These are phyloP conservation scores for Cyclotella choctawhatcheeana DNA, from an alignment of 108 stramenopile genomes.

Conservation along the genomic window DNA sequence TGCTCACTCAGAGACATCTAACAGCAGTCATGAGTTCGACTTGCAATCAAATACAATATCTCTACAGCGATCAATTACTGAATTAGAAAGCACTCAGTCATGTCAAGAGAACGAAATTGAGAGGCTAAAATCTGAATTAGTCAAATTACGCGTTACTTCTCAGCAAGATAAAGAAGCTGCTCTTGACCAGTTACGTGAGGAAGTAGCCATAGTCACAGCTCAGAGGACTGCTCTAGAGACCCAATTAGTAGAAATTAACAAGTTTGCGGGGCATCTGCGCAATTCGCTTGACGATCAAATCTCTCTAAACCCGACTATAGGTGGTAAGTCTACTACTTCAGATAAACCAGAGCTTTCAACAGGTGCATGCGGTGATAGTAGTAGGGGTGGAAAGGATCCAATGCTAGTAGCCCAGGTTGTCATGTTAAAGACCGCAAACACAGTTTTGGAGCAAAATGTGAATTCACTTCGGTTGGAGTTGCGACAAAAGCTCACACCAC, in stretches of 20 bases:
- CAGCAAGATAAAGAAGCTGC: conserved; percentile 42
- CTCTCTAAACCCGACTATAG: not conserved
- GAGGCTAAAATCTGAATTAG: conserved; percentile 32
- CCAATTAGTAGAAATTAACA: conserved; percentile 49
- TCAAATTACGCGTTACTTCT: conserved; percentile 26
- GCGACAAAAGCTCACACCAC: conserved; percentile 33
- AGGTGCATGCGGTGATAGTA: not conserved
- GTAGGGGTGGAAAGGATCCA: conserved; percentile 23
- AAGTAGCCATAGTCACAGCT: conserved; percentile 34
- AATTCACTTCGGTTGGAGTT: conserved; percentile 35
- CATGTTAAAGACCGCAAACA: conserved; percentile 47
- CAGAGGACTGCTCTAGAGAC: conserved; percentile 39
- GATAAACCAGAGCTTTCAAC: not conserved
- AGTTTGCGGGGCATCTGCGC: conserved; percentile 27
- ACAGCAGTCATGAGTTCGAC: conserved; percentile 11
- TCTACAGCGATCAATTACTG: conserved; percentile 16
- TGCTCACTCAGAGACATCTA: not conserved
- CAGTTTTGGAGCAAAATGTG: conserved; percentile 32
- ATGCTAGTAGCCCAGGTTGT: conserved; percentile 44
- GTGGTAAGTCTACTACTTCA: not conserved
- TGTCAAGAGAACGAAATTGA: conserved; percentile 47
- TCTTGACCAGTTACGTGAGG: conserved; percentile 22
- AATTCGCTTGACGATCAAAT: conserved; percentile 4
- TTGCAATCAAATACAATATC: conserved; percentile 18
- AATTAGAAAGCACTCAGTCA: conserved; percentile 25